These are phyloP conservation scores for Millerago galiae DNA, from an alignment of 805 yeast species.

Conservation along the genomic window DNA sequence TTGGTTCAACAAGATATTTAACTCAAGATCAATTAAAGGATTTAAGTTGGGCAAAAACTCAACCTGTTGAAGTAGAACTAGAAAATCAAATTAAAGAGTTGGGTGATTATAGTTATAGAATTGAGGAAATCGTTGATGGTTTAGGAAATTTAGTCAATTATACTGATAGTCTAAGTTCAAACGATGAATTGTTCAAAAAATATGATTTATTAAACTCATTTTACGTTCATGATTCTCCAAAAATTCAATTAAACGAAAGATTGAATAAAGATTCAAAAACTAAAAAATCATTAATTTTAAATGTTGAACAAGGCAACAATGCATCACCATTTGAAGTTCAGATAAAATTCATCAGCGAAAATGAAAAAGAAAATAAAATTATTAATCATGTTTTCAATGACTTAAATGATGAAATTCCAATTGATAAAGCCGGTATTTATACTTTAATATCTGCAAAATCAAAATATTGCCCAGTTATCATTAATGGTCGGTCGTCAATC, in stretches of 20 bases:
- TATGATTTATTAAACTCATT: slow-evolving; percentile 39
- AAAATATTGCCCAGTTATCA: slow-evolving; percentile 58
- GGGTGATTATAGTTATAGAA: slow-evolving; percentile 51
- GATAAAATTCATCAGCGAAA: slow-evolving; percentile 25
- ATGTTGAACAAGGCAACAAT: slow-evolving; percentile 24
- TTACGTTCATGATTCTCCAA: slow-evolving; percentile 50
- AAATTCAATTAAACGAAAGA: slow-evolving; percentile 39
- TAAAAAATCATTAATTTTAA: slow-evolving; percentile 30
- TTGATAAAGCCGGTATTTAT: slow-evolving; percentile 63
- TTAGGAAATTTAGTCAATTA: slow-evolving; percentile 53
- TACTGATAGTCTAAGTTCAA: slow-evolving; percentile 23
- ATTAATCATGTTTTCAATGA: slow-evolving; percentile 24
- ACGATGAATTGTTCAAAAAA: slow-evolving; percentile 23
- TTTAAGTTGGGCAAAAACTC: slow-evolving; percentile 36
- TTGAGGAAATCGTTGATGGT: slow-evolving; percentile 58
- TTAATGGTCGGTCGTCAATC: slow-evolving; percentile 49
- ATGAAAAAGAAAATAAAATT: slow-evolving; percentile 16
- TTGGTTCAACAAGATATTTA: slow-evolving; percentile 22
- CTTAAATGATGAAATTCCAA: slow-evolving; percentile 28
- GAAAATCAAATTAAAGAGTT: slow-evolving; percentile 34
- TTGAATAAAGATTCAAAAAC: slow-evolving; percentile 30
- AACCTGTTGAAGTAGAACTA: slow-evolving; percentile 37
- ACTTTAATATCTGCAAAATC: slow-evolving; percentile 48
- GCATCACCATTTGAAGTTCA: slow-evolving; percentile 31
- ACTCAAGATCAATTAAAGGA: slow-evolving; percentile 30